These are phyloP conservation scores for Beta lomatogona DNA, from an alignment of 179 eudicot species.

Conservation along the genomic window DNA sequence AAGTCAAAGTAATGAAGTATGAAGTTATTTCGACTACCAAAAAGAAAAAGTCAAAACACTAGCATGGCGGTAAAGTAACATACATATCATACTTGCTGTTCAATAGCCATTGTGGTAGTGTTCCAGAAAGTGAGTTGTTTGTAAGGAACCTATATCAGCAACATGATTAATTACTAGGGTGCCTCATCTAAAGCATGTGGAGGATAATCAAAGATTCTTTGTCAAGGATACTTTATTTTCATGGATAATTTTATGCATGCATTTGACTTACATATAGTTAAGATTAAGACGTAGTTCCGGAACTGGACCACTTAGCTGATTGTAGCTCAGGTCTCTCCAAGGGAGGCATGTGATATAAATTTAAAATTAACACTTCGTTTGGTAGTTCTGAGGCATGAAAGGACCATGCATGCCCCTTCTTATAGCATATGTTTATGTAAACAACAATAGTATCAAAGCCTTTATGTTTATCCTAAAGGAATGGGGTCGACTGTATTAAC, in stretches of 20 bases:
- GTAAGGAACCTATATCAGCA: conserved; percentile 57
- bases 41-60: not conserved
- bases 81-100: conserved; percentile 45
- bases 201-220: not conserved
- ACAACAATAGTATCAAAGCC: too few species aligned
- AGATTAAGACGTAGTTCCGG: conserved; percentile 30
- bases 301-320: conserved; percentile 57
- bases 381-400: not conserved
- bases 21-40: too few species aligned
- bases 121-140: conserved; percentile 66
- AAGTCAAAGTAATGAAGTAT: too few species aligned
- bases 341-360: not conserved
- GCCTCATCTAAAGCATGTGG: not conserved
- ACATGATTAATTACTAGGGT: conserved; percentile 1
- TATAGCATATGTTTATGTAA: not conserved
- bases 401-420: not conserved
- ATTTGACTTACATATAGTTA: conserved; percentile 15
- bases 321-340: conserved; percentile 79
- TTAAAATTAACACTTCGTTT: not conserved
- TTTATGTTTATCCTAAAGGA: not conserved
- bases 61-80: conserved; percentile 28
- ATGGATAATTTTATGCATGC: not conserved
- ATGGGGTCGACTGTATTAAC: not conserved
- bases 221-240: not conserved
- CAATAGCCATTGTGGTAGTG: conserved; percentile 58